Percentiles rank a stretch among this genome's conserved stretches.
phyloP scores from a whole-genome alignment of 2,329 filamentous ascomycete species.

The Fusarium staphyleae region DNA sequence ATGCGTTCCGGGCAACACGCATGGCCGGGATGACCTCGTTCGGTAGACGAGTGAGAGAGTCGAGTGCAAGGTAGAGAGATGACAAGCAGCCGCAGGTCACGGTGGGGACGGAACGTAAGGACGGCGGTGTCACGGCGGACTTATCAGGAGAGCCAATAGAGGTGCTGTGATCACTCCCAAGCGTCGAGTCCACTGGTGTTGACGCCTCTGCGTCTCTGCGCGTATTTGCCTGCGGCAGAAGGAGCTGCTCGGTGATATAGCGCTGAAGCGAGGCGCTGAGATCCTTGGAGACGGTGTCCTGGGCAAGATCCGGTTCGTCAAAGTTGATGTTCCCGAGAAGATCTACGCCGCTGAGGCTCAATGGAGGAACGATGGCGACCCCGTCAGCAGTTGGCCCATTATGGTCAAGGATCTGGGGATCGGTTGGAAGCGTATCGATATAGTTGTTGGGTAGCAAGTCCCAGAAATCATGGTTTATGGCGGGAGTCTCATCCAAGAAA shows the following conservation, averaged over 20 bases:
- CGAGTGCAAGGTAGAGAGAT: constrained; percentile 58
- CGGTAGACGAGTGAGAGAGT: constrained; percentile 57
- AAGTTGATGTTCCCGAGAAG: constrained; percentile 46
- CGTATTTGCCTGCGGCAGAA: constrained; percentile 16
- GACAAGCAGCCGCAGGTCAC: constrained; percentile 57
- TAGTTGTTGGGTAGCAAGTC: constrained; percentile 47
- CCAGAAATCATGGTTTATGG: constrained; percentile 46
- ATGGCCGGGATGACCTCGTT: constrained; percentile 55
- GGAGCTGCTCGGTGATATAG: constrained; percentile 36
- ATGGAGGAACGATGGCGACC: constrained; percentile 8
- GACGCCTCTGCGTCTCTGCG: constrained; percentile 27
- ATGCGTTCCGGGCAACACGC: constrained; percentile 55
- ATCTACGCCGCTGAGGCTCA: constrained; percentile 39
- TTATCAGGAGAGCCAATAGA: constrained; percentile 28
- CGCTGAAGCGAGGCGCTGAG: constrained; percentile 40
- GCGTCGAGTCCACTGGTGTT: constrained; percentile 27
- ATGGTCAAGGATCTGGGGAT: constrained; percentile 26
- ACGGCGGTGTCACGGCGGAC: constrained; percentile 10
- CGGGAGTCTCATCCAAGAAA: constrained; percentile 45
- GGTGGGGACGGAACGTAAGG: constrained; percentile 39
- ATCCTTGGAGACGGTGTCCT: constrained; percentile 42
- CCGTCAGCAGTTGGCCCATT: constrained; percentile 13
- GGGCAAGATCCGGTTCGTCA: constrained; percentile 41
- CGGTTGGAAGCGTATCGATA: constrained; percentile 22
- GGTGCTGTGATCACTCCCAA: constrained; percentile 34